Base-by-base conservation (phyloP, 139 green algal genomes). In the Klebsormidium nitens region DNA sequence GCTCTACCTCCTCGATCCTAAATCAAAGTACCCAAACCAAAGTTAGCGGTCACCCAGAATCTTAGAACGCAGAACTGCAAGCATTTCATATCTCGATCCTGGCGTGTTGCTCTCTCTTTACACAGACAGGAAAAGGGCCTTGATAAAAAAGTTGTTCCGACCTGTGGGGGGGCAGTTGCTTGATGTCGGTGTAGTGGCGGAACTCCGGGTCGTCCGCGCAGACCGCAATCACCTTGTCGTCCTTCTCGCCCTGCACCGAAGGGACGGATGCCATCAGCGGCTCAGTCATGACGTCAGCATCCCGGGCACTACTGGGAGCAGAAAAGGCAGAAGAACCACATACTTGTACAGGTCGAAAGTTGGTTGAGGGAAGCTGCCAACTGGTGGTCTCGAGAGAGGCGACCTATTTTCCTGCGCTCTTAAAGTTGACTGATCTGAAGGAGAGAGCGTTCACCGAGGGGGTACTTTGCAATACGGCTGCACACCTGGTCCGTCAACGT, bases 161-260 rank as follows among this genome's bases (percentile, higher is more conserved):
- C 32, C 74, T 44, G 80, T 97, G 92, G 32, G 83, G 81, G 0
- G 92, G 87, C 64, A 97, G 84, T 79, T 97, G 71, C 36, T 59
- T 83, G 75, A 97, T 95, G 76, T 97, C 91, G 23, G 71, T 86
- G 64, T 88, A 96, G 71, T 80, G 49, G 48, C 76, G 83, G 85
- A 87, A 97, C 82, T 96, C 91, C 0, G 92, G 91, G 71, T 97
- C 91, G 77, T 96, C 91, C 2, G 85, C 84, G 69, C 93, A 91
- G 63, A 93, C 85, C 2, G 85, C 83, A 69, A 89, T 90, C 49
- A 89, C 76, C 55, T 87, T 80, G 60, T 80, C 73, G 63, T 80
- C 73, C 44, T 64, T 74, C 59, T 80, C 73, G 23, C 73, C 73
- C 67, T 76, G 62, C n/a, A 71, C 1, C 6, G 11, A 39, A 28